phyloP scores from a whole-genome alignment of 768 basidiomycete genomes.

The Rhizopogon sp. region DNA sequence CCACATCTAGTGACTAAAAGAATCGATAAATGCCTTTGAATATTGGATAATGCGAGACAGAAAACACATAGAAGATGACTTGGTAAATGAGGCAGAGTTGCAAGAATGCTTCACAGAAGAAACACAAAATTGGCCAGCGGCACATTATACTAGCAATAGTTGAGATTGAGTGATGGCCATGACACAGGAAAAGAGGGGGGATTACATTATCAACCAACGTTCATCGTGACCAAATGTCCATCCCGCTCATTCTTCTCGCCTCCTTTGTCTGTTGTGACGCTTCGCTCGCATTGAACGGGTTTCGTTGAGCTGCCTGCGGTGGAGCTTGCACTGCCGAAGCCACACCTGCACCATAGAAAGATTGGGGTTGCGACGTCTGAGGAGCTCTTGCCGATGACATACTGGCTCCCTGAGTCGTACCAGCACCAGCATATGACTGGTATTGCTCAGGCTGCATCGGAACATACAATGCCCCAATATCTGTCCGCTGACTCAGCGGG shows the following conservation, averaged over 20 bases:
- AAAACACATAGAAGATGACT: slow-evolving; percentile 8
- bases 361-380: slow-evolving; percentile 42
- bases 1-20: background rate
- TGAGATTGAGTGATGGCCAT: background rate
- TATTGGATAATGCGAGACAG: background rate
- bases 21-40: background rate
- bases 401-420: slow-evolving; percentile 23
- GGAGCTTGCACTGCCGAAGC: slow-evolving; percentile 42
- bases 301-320: slow-evolving; percentile 30
- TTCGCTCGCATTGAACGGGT: slow-evolving; percentile 38
- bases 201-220: slow-evolving; percentile 8
- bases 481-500: slow-evolving; percentile 55
- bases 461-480: slow-evolving; percentile 67
- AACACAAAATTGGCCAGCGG: background rate
- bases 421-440: slow-evolving; percentile 43
- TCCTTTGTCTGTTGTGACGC: slow-evolving; percentile 46
- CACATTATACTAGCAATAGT: background rate
- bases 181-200: slow-evolving; percentile 5
- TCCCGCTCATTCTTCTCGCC: slow-evolving; percentile 52
- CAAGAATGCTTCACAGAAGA: slow-evolving; percentile 5
- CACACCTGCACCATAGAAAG: slow-evolving; percentile 68
- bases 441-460: slow-evolving; percentile 85
- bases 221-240: slow-evolving; percentile 78
- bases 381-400: slow-evolving; percentile 34
- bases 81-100: slow-evolving; percentile 16